These are phyloP conservation scores for Luffa aegyptiaca DNA, from an alignment of 306 rosid species.

Conservation along the genomic window DNA sequence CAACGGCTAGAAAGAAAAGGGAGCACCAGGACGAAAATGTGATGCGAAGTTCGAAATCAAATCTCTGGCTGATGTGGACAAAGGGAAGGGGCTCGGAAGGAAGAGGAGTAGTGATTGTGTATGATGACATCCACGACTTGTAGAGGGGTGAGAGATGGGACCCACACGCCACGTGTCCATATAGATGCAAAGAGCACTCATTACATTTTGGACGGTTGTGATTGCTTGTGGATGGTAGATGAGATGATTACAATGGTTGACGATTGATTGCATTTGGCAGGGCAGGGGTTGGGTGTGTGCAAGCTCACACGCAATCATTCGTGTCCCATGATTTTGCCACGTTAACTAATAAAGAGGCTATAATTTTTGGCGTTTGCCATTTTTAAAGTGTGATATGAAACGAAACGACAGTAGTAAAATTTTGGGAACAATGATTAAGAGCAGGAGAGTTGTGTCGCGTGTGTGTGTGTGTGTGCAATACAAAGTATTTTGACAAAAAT, in stretches of 20 bases:
- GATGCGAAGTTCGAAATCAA: not conserved
- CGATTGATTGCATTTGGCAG: not conserved
- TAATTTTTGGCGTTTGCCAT: no score
- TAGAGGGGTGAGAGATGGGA: not conserved
- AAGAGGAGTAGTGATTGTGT: not conserved
- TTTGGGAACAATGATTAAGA: not conserved
- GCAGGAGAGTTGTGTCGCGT: not conserved
- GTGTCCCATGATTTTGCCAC: not conserved
- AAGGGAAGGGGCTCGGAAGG: not conserved
- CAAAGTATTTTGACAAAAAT: not conserved
- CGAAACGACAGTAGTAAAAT: not conserved
- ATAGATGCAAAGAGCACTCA: not conserved
- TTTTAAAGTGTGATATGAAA: not conserved
- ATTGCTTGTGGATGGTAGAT: not conserved
- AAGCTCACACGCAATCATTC: slow-evolving; percentile 6
- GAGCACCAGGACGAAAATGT: not conserved
- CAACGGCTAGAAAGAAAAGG: not conserved
- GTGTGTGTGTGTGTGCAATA: not conserved
- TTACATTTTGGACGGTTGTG: slow-evolving; percentile 9
- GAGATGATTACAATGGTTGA: slow-evolving; percentile 6
- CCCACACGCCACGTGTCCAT: not conserved
- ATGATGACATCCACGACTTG: slow-evolving; percentile 6
- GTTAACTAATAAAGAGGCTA: no score
- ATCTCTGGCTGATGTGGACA: not conserved
- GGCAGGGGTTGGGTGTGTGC: not conserved